Percentiles rank a stretch among this genome's conserved stretches.
phyloP scores from a whole-genome alignment of 352 stramenopile genomes.

The Phytopythium cucurbitacearum region DNA sequence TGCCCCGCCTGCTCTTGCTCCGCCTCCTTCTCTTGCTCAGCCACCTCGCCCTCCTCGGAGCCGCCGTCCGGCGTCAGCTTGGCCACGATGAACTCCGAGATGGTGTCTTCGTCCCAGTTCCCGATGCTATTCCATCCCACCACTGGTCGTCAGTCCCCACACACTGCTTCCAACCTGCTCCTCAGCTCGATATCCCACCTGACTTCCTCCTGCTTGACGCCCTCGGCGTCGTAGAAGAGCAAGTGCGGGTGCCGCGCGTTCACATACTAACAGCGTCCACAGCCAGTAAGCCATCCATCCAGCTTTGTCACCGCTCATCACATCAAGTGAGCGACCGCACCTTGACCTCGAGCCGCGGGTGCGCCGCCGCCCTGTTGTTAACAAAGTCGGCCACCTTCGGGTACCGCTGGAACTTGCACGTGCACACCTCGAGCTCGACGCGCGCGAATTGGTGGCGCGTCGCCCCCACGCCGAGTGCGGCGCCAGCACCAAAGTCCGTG shows the following conservation, averaged over 20 bases:
- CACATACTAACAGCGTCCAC: conserved; percentile 20
- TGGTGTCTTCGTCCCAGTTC: conserved; percentile 69
- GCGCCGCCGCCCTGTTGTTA: conserved; percentile 35
- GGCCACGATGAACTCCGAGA: conserved; percentile 63
- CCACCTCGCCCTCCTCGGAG: conserved; percentile 5
- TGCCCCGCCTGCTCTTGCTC: conserved; percentile 9
- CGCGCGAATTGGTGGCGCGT: conserved; percentile 25
- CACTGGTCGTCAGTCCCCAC: conserved; percentile 1
- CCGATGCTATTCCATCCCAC: conserved; percentile 31
- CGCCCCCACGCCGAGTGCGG: conserved; percentile 17
- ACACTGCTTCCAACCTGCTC: not conserved
- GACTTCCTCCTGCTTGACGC: conserved; percentile 54
- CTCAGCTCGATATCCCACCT: conserved; percentile 24
- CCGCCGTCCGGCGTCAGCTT: conserved; percentile 39
- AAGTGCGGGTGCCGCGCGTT: conserved; percentile 46
- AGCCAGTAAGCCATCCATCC: not conserved
- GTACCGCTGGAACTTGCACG: conserved; percentile 47
- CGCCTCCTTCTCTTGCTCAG: conserved; percentile 4
- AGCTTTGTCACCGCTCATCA: not conserved
- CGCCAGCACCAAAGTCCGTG: conserved; percentile 30
- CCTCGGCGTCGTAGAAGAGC: conserved; percentile 55
- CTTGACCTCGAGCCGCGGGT: conserved; percentile 44
- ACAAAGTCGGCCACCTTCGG: conserved; percentile 71
- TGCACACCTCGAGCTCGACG: conserved; percentile 53
- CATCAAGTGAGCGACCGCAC: conserved; percentile 5